Evolutionary conservation across 2,329 filamentous ascomycete species (phyloP), one percentile per base, ranked within the genome.

Genomic region (Sclerotinia minor): DNA sequence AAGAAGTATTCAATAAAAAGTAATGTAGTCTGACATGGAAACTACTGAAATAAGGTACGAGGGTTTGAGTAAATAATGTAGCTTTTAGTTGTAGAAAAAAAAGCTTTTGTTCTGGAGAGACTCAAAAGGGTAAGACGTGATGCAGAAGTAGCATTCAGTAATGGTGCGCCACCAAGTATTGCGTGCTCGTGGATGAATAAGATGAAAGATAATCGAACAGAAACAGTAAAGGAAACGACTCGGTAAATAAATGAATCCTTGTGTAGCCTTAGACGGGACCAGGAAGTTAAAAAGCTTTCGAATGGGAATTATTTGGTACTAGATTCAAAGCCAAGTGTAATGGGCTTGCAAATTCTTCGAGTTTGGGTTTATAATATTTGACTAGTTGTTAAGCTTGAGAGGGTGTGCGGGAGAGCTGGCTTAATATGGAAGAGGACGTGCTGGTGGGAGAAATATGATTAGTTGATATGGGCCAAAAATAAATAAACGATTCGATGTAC

Each of bases 141-240:
- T 67, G 35, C 65, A 45, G 35, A 15, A 19, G 49, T 60, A 45
- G 45, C 44, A 60, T 67, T 45, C 55, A 67, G 55, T 41, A 26
- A 66, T 38, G 47, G 41, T 67, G 35, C 65, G 65, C 58, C 65
- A 67, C 58, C 41, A 55, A 64, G 41, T 55, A 67, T 67, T 54
- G 65, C 65, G 65, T 67, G 65, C 65, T 67, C 65, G 54, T 32
- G 47, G 47, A 35, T 61, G 55, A 61, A 61, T 67, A 67, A 61
- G 65, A 61, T 67, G 54, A 41, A 61, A 67, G 55, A 67, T 41
- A 17, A 17, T 41, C 13, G 13, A 41, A 41, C 38, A 41, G 38
- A 50, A 66, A 61, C 17, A 32, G 44, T n/a, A 32, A 52, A 59
- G 32, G 32, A 58, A 24, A 50, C 41, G 41, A 9, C 15, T n/a